Evolutionary conservation across 306 rosid genomes (phyloP).

Genomic region (Sechiopsis laciniata): DNA sequence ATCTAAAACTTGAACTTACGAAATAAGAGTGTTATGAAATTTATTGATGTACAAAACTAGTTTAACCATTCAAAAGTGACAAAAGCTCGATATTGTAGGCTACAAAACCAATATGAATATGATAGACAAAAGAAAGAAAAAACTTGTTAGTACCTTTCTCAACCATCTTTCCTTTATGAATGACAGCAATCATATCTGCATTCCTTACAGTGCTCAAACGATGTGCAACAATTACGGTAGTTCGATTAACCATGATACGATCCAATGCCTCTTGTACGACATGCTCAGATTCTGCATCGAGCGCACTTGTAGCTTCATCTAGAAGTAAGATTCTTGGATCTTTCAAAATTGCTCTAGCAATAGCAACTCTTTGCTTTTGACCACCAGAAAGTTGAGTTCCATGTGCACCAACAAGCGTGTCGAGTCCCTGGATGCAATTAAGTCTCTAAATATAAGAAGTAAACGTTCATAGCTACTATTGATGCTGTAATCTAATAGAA

Average conservation of each 20-base stretch:
- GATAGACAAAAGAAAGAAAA: background rate
- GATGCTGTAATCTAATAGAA: conserved; percentile 11
- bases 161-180: conserved; percentile 43
- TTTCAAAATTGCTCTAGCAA: conserved; percentile 50
- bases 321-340: conserved; percentile 44
- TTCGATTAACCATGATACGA: conserved; percentile 40
- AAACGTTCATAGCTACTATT: background rate
- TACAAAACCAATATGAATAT: background rate
- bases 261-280: conserved; percentile 48
- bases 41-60: background rate
- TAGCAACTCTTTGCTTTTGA: conserved; percentile 54
- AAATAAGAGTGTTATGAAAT: background rate
- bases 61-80: too few relatives aligned
- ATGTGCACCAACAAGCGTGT: conserved; percentile 72
- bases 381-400: conserved; percentile 74
- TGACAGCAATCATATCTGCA: conserved; percentile 43
- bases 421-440: conserved; percentile 36
- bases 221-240: conserved; percentile 45
- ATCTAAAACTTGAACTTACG: background rate
- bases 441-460: background rate
- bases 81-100: too few relatives aligned
- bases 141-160: conserved; percentile 34
- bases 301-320: conserved; percentile 57
- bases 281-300: conserved; percentile 52
- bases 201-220: conserved; percentile 46